Conservation (phyloP, 805 yeast genomes). For the Hanseniaspora occidentalis region DNA sequence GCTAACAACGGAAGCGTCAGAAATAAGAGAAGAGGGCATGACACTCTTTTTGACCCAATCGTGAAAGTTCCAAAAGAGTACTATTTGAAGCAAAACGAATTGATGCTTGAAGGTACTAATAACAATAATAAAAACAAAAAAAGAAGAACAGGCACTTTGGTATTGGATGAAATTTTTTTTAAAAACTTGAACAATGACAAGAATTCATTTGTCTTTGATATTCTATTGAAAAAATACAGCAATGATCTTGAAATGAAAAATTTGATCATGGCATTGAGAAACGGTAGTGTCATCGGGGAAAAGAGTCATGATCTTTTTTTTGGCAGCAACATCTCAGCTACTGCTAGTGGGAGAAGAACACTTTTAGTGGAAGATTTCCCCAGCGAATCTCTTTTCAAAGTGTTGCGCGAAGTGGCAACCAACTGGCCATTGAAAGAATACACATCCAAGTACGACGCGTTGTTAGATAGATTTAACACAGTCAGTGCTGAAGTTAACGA, state of each 20-base stretch:
- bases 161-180: constrained; percentile 13
- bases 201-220: constrained; percentile 20
- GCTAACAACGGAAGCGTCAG: constrained; percentile 23
- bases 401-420: constrained; percentile 22
- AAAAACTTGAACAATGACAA: constrained; percentile 7
- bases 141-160: constrained; percentile 12
- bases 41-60: too few relatives aligned
- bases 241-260: constrained; percentile 22
- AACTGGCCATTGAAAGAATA: constrained; percentile 28
- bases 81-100: constrained; percentile 17
- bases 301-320: constrained; percentile 20
- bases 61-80: constrained; percentile 18
- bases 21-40: too few relatives aligned
- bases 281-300: constrained; percentile 29
- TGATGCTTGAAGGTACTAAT: constrained; percentile 15
- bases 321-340: constrained; percentile 4
- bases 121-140: constrained; percentile 2
- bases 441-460: constrained; percentile 30
- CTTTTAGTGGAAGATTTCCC: constrained; percentile 28
- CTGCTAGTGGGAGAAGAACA: constrained; percentile 18
- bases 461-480: constrained; percentile 31
- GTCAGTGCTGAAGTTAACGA: constrained; percentile 27
- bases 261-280: constrained; percentile 31
- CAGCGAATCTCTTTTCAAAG: constrained; percentile 17
- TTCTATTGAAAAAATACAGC: constrained; percentile 22